Evolutionary conservation across 1,139 yeast genomes (phyloP), one percentile per base, ranked within the genome.

Genomic region (Debaryomyces singareniensis): DNA sequence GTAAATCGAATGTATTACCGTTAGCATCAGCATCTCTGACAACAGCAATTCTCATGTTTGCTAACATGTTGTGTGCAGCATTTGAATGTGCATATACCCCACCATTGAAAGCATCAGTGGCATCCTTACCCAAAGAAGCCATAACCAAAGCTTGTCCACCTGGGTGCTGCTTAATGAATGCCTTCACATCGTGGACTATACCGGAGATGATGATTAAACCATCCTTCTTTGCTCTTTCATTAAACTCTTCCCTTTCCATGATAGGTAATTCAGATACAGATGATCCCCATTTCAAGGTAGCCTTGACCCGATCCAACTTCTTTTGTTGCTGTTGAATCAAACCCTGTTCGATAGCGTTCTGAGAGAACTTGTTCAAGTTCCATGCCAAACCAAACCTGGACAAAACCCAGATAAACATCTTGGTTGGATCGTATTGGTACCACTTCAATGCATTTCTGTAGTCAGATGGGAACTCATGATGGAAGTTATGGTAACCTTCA

Each of bases 361-460:
- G 93, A 15, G 96, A 83, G 61, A 91, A 91, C 33, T 81, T 85
- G 67, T 91, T 89, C 65, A 91, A 73, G 68, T 87, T 83, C 67
- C 77, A 83, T 27, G 97, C 89, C 35, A 91, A 65, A 20, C 98
- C 98, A 26, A 89, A 45, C 57, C 80, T 75, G 35, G 89, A 82
- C 50, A 75, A 61, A 25, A 59, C 29, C 69, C 76, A 86, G 55
- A 91, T 89, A 38, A 76, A 54, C 37, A 81, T 53, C 73, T 91
- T 91, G 44, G 97, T 91, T 44, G 98, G 98, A 59, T 91, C 98
- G 61, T 82, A 91, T 73, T 93, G 98, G 71, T 84, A 91, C 98
- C 98, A 93, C 61, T 78, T 84, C 55, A 91, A 75, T 29, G 98
- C 98, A 55, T 91, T 91, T 71, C 98, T 78, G 75, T 91, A 91